Evolutionary conservation across 2,329 filamentous ascomycete species (phyloP).

Genomic region (Penicillium aurantiogriseum): DNA sequence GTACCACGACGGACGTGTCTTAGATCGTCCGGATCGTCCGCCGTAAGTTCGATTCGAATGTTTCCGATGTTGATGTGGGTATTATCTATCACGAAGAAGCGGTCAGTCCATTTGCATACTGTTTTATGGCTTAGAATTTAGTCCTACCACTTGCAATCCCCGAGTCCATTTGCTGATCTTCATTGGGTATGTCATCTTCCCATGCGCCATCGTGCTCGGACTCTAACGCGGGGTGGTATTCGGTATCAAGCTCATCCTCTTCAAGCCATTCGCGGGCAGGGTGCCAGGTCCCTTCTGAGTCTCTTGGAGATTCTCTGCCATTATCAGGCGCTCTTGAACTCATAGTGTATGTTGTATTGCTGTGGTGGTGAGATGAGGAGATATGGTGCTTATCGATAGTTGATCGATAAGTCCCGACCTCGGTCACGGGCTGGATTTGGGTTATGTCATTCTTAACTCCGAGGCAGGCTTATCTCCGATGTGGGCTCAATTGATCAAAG

Average conservation of each 20-base stretch:
- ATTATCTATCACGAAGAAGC: constrained; percentile 24
- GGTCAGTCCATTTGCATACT: neutral
- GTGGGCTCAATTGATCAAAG: too few relatives aligned
- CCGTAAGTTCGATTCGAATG: constrained; percentile 34
- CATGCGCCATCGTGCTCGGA: constrained; percentile 11
- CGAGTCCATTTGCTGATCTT: constrained; percentile 54
- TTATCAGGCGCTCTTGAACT: constrained; percentile 20
- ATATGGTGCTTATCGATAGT: constrained; percentile 9
- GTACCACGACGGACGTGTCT: constrained; percentile 28
- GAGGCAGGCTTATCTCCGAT: neutral
- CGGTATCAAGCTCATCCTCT: constrained; percentile 31
- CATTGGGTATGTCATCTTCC: constrained; percentile 17
- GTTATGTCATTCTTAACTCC: constrained; percentile 8
- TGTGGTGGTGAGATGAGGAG: neutral
- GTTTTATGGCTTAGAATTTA: neutral
- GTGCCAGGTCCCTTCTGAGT: constrained; percentile 34
- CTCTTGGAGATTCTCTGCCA: constrained; percentile 23
- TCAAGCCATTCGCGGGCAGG: constrained; percentile 40
- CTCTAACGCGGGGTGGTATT: constrained; percentile 17
- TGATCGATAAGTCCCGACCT: constrained; percentile 1
- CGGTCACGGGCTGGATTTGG: neutral
- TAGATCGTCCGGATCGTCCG: constrained; percentile 38
- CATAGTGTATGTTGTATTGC: constrained; percentile 27
- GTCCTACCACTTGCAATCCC: constrained; percentile 15
- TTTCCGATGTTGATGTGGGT: constrained; percentile 41